Conservation (phyloP, 805 yeast genomes). For the Wickerhamiella occidentalis region DNA sequence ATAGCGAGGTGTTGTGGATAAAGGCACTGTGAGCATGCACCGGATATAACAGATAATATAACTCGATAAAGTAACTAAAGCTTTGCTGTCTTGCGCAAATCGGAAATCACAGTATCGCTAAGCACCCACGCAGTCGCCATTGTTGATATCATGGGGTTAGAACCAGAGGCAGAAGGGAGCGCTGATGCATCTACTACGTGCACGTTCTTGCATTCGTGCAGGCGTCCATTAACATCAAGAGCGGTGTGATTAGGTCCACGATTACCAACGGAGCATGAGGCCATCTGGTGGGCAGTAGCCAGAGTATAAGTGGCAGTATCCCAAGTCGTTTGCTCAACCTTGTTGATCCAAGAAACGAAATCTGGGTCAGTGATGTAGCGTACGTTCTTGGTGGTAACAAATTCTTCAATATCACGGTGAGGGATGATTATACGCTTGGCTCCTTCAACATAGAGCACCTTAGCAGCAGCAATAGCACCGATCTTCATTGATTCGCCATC, state of each 20-base stretch:
- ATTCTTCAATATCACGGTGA: constrained; percentile 30
- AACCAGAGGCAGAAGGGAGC: constrained; percentile 42
- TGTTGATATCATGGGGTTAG: constrained; percentile 40
- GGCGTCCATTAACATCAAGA: constrained; percentile 33
- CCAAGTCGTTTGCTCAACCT: constrained; percentile 19
- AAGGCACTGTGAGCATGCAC: no score
- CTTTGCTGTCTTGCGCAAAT: not conserved
- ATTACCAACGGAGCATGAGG: constrained; percentile 34
- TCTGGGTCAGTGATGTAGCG: constrained; percentile 35
- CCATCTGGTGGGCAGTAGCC: constrained; percentile 48
- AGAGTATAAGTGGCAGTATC: constrained; percentile 26
- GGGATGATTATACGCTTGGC: constrained; percentile 32
- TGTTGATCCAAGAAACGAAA: constrained; percentile 26
- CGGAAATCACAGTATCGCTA: not conserved
- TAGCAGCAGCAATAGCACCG: constrained; percentile 33
- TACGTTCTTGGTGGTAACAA: constrained; percentile 25
- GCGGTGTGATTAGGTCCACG: constrained; percentile 36
- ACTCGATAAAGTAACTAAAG: not conserved
- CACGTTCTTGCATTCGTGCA: constrained; percentile 39
- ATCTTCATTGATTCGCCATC: constrained; percentile 34
- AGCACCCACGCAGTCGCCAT: constrained; percentile 38
- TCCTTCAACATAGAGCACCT: constrained; percentile 38
- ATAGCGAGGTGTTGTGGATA: no score
- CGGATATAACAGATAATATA: no score
- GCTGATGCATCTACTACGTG: constrained; percentile 40